phyloP scores from a whole-genome alignment of 495 filamentous ascomycete genomes.

The Amphirosellinia nigrospora region DNA sequence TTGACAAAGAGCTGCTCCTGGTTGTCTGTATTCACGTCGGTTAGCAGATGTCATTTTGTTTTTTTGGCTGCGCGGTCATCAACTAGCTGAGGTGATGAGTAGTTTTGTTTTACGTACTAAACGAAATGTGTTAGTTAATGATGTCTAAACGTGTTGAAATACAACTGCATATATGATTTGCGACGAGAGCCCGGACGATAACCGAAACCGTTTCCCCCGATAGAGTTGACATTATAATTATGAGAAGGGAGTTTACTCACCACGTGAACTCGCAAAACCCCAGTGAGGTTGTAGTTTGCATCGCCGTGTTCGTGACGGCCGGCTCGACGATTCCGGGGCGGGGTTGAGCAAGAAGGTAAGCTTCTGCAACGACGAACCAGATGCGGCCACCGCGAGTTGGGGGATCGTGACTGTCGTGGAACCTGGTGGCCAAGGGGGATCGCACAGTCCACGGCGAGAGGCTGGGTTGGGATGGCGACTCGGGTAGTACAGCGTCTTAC shows the following conservation, averaged over 20 bases:
- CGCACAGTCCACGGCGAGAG: conserved; percentile 61
- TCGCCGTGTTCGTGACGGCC: conserved; percentile 69
- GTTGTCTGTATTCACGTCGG: conserved; percentile 47
- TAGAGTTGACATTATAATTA: neutral
- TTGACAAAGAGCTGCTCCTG: conserved; percentile 71
- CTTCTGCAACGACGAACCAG: conserved; percentile 67
- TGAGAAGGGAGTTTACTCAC: conserved; percentile 1
- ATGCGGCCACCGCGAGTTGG: conserved; percentile 71
- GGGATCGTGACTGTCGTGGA: conserved; percentile 68
- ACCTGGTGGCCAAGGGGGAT: conserved; percentile 68
- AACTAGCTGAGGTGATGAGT: neutral
- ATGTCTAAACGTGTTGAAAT: neutral
- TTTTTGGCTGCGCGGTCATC: neutral
- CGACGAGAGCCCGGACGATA: neutral
- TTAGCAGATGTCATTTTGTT: neutral
- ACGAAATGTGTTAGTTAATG: neutral
- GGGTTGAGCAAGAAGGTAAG: conserved; percentile 76
- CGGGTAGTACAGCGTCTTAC: conserved; percentile 45
- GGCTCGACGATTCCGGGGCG: conserved; percentile 73
- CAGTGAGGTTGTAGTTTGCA: conserved; percentile 68
- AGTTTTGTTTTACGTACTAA: neutral
- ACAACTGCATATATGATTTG: neutral
- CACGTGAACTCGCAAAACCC: conserved; percentile 78
- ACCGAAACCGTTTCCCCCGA: neutral
- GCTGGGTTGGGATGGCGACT: conserved; percentile 33